These are phyloP conservation scores for Pythium vanterpoolii DNA, from an alignment of 352 stramenopile species.

Conservation along the genomic window DNA sequence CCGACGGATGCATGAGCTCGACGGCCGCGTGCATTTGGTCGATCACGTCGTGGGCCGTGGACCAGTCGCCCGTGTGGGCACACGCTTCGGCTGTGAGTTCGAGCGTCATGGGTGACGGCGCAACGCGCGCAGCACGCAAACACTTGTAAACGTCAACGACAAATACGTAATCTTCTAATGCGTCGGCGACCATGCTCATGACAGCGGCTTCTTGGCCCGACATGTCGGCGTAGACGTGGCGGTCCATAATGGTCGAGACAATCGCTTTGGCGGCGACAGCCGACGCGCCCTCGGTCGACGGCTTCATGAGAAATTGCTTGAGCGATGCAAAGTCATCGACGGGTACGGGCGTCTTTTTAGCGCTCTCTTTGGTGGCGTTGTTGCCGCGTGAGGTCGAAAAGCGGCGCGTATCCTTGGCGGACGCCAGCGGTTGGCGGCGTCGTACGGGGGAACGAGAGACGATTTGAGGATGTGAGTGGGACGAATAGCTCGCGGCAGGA, in stretches of 20 bases:
- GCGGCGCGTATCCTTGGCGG: background rate
- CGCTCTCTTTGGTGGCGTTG: background rate
- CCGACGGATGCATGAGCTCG: conserved; percentile 67
- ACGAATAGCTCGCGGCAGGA: background rate
- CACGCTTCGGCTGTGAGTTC: conserved; percentile 61
- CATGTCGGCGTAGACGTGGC: conserved; percentile 64
- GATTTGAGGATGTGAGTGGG: background rate
- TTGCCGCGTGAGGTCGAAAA: conserved; percentile 8
- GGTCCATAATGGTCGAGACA: conserved; percentile 46
- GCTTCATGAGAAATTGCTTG: conserved; percentile 57
- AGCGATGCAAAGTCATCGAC: conserved; percentile 56
- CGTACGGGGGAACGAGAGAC: background rate
- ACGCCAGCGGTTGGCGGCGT: background rate
- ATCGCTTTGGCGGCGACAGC: conserved; percentile 39
- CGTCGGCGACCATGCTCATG: conserved; percentile 75
- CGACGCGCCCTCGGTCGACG: conserved; percentile 28
- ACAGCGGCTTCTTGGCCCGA: conserved; percentile 69
- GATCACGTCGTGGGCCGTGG: conserved; percentile 54
- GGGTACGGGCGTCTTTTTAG: conserved; percentile 25
- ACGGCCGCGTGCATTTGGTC: conserved; percentile 65
- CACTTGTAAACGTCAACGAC: conserved; percentile 58
- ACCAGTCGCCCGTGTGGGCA: conserved; percentile 48
- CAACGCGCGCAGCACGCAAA: conserved; percentile 49
- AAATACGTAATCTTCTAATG: conserved; percentile 48
- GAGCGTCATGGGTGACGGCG: conserved; percentile 64